Percentiles rank a stretch among this genome's conserved stretches.
Evolutionary conservation across 495 filamentous ascomycete genomes (phyloP).

Genomic region (Astrothelium macrocarpum): DNA sequence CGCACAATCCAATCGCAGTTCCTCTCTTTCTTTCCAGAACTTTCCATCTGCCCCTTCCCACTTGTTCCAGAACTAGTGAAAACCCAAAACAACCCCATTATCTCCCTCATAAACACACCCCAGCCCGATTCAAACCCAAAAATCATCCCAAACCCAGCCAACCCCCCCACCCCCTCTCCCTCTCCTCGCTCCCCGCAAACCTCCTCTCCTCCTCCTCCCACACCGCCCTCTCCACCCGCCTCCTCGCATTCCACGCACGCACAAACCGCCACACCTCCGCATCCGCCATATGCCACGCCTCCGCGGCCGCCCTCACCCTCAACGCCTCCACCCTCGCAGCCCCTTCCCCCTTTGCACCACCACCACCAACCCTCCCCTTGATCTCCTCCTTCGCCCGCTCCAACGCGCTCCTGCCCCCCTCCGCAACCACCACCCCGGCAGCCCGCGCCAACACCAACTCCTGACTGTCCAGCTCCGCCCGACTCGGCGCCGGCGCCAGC

Average conservation of each 20-base stretch:
- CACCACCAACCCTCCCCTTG: constrained; percentile 11
- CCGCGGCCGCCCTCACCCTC: constrained; percentile 52
- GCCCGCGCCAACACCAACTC: constrained; percentile 54
- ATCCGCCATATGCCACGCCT: constrained; percentile 91
- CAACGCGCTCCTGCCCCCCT: constrained; percentile 22
- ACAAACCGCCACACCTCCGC: constrained; percentile 91
- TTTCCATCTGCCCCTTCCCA: too few species aligned
- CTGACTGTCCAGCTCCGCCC: constrained; percentile 47
- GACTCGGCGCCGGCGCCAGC: constrained; percentile 34
- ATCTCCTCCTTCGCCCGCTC: constrained; percentile 35
- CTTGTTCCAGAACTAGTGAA: too few species aligned
- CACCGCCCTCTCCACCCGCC: constrained; percentile 47
- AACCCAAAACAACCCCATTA: too few species aligned
- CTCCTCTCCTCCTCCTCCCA: constrained; percentile 65
- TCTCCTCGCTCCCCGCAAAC: constrained; percentile 39
- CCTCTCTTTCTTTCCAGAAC: too few species aligned
- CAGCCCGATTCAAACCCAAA: too few species aligned
- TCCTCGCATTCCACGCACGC: constrained; percentile 56
- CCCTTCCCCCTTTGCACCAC: constrained; percentile 28
- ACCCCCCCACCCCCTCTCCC: not conserved
- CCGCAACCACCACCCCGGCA: constrained; percentile 11
- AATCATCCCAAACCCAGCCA: too few species aligned
- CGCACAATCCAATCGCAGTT: not conserved
- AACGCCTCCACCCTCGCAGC: constrained; percentile 31
- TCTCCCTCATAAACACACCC: too few species aligned